Percentiles rank a stretch among this genome's conserved stretches.
phyloP scores from a whole-genome alignment of 768 basidiomycete species.

The Lactarius vividus region DNA sequence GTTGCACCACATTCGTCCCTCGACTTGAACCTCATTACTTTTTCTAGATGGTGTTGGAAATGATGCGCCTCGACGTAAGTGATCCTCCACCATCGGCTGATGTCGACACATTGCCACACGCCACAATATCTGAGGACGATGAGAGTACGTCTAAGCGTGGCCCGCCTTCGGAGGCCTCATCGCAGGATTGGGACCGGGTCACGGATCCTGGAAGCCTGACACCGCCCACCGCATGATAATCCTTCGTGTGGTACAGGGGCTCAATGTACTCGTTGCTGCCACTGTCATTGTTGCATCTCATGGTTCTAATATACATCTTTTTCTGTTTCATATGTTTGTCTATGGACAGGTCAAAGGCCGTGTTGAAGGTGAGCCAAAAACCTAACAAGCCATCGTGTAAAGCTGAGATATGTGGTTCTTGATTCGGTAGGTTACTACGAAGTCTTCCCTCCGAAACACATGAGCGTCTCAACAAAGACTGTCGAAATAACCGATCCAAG shows the following conservation, averaged over 20 bases:
- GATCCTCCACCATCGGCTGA: slow-evolving; percentile 43
- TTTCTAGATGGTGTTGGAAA: slow-evolving; percentile 66
- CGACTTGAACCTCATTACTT: slow-evolving; percentile 11
- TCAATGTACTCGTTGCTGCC: slow-evolving; percentile 22
- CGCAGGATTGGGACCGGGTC: slow-evolving; percentile 88
- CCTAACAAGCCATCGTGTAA: slow-evolving; percentile 13
- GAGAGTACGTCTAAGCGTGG: slow-evolving; percentile 58
- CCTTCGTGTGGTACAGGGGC: slow-evolving; percentile 17
- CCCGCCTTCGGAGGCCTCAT: slow-evolving; percentile 83
- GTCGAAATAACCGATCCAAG: slow-evolving; percentile 32
- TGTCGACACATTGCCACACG: slow-evolving; percentile 34
- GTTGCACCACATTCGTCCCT: slow-evolving; percentile 20
- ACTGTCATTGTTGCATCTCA: slow-evolving; percentile 32
- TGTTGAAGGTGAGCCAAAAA: slow-evolving; percentile 67
- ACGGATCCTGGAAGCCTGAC: slow-evolving; percentile 68
- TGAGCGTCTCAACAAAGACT: slow-evolving; percentile 61
- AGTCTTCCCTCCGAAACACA: slow-evolving; percentile 68
- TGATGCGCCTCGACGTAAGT: slow-evolving; percentile 91
- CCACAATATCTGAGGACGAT: slow-evolving; percentile 46
- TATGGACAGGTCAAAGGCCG: slow-evolving; percentile 55
- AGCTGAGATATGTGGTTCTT: slow-evolving; percentile 31
- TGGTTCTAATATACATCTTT: slow-evolving; percentile 59
- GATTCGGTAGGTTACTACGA: slow-evolving; percentile 65
- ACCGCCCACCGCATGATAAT: slow-evolving; percentile 39
- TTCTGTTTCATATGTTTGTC: slow-evolving; percentile 33